A percentile compares a stretch with the other conserved stretches of the same genome.
Conservation (phyloP, 441 rosid genomes). For the Metrosideros polymorpha region DNA sequence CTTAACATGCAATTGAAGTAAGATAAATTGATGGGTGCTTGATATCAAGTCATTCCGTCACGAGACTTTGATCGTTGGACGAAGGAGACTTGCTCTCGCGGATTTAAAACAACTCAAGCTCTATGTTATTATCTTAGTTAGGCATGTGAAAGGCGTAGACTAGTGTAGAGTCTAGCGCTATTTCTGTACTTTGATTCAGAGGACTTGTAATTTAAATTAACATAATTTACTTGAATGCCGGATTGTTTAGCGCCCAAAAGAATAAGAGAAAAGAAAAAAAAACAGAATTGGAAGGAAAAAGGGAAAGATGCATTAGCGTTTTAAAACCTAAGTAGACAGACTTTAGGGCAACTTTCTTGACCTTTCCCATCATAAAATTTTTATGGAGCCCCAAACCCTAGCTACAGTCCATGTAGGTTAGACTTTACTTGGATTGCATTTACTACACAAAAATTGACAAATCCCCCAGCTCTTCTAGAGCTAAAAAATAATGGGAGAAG, state of each 20-base stretch:
- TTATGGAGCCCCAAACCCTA: constrained; percentile 42
- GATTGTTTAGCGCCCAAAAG: neutral
- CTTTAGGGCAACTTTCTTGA: neutral
- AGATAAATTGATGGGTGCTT: neutral
- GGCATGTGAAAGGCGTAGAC: neutral
- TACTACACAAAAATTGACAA: neutral
- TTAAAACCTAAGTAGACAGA: neutral
- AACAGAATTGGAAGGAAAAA: neutral
- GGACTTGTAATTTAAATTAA: neutral
- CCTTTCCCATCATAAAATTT: neutral
- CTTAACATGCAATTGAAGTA: neutral
- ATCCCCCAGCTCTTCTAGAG: neutral
- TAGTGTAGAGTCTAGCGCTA: neutral
- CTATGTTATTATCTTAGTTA: neutral
- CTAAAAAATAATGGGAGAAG: no score
- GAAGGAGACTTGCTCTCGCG: neutral
- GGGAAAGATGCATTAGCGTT: neutral
- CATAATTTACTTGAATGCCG: neutral
- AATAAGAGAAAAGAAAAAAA: neutral
- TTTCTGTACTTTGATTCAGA: neutral
- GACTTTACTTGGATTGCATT: neutral
- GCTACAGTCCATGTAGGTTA: neutral
- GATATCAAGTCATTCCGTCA: neutral
- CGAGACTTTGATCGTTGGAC: neutral
- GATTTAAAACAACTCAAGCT: neutral